Evolutionary conservation across 2,329 filamentous ascomycete genomes (phyloP), one percentile per base, ranked within the genome.

Genomic region (Rhynchosporium agropyri): DNA sequence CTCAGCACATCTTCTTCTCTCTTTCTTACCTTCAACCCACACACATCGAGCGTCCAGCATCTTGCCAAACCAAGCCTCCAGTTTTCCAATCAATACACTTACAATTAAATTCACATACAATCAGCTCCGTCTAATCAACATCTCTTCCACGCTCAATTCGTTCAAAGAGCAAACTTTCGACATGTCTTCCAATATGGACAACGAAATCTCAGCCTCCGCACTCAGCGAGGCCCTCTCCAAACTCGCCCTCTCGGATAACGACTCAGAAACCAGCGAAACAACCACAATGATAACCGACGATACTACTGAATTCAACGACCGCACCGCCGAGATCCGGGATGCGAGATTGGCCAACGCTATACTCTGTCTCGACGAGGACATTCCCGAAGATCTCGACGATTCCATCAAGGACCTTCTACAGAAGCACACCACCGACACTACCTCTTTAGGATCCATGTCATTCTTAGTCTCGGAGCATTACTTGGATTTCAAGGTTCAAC

Each of bases 301-400:
- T 55, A 58, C 38, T 6, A 7, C 40, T 8, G 46, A 58, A 15
- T 62, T 58, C 54, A 53, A 62, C 38, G 31, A 58, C 31, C 54
- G 60, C 36, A 58, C 46, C 28, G 20, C 15, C 10, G n/a, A 45
- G 8, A 40, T 53, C 12, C 60, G 60, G 28, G 60, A 62, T 40
- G 54, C 60, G 20, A 62, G 60, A 58, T 38, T 62, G 20, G 60
- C 60, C 12, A 58, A 31, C 3, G 31, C 56, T 6, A 50, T 62
- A 13, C 60, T 57, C 15, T 36, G 28, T 33, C 60, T 65, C n/a
- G 60, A 62, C 56, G 63, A 66, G 42, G 55, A 63, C 36, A 61
- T 66, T 40, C 64, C 64, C 6, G 42, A 59, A 15, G 26, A 51
- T 15, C 13, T 64, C 33, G 59, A 66, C 40, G 40, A 62, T n/a